These are phyloP conservation scores for Olyra latifolia DNA, from an alignment of 176 grass and related monocot genomes.

Conservation along the genomic window DNA sequence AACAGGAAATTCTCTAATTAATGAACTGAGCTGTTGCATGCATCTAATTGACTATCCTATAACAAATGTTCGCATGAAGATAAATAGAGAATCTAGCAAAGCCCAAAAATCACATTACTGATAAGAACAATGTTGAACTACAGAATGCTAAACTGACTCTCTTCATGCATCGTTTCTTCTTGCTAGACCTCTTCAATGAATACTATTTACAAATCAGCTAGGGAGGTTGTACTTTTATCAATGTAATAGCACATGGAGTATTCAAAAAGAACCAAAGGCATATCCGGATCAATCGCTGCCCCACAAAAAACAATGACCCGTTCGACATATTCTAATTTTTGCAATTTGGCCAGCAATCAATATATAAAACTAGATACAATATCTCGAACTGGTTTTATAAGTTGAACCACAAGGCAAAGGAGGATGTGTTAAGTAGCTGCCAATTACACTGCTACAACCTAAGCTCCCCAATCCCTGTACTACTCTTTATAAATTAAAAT, in stretches of 20 bases:
- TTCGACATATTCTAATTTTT: neutral
- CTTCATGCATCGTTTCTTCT: neutral
- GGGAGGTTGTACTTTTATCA: neutral
- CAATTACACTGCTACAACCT: neutral
- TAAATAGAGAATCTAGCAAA: neutral
- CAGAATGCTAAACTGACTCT: neutral
- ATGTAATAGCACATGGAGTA: neutral
- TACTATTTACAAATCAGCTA: neutral
- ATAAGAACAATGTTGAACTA: neutral
- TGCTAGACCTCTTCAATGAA: neutral
- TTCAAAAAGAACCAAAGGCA: neutral
- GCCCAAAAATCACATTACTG: neutral
- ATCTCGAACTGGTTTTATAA: neutral
- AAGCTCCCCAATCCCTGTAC: neutral
- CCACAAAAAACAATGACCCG: neutral
- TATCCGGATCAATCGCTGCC: neutral
- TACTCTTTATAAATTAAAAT: neutral
- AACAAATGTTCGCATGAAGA: neutral
- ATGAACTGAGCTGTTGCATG: no score
- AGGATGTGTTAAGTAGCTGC: neutral
- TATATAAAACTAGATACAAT: neutral
- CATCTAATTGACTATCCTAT: no score
- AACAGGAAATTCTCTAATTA: no score
- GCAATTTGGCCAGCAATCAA: neutral
- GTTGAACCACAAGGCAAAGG: neutral